phyloP scores from a whole-genome alignment of 2,329 filamentous ascomycete species.

The Penicillium sp. region DNA sequence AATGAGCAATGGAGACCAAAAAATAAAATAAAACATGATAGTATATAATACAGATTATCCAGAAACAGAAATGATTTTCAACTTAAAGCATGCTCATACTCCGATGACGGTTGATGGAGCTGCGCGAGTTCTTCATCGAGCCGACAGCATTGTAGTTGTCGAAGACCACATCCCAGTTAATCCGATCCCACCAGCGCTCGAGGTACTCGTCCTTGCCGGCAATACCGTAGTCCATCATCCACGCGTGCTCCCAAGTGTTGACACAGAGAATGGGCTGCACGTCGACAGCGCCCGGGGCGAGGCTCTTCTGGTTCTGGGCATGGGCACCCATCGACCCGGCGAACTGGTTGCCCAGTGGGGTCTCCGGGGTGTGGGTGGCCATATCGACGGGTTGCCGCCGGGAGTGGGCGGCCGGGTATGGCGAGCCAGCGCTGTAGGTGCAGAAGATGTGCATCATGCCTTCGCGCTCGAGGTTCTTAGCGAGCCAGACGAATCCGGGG shows the following conservation, averaged over 20 bases:
- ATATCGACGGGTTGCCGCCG: conserved; percentile 58
- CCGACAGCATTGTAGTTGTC: conserved; percentile 39
- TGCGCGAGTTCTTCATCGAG: conserved; percentile 22
- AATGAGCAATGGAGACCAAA: conserved; percentile 3
- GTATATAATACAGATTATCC: conserved; percentile 27
- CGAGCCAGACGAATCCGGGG: conserved; percentile 94
- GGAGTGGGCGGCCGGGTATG: conserved; percentile 81
- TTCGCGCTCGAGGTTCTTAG: conserved; percentile 53
- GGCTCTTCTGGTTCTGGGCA: conserved; percentile 31
- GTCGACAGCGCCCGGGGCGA: conserved; percentile 45
- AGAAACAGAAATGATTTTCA: conserved; percentile 16
- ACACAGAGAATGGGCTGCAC: conserved; percentile 80
- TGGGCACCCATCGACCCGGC: conserved; percentile 36
- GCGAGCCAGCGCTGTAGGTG: conserved; percentile 89
- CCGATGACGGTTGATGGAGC: conserved; percentile 18
- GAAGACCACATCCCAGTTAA: conserved; percentile 79
- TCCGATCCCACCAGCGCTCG: conserved; percentile 78
- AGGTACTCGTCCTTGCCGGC: conserved; percentile 73
- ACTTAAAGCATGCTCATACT: conserved; percentile 26
- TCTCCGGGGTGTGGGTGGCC: conserved; percentile 39
- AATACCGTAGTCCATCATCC: conserved; percentile 76
- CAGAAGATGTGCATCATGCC: conserved; percentile 65
- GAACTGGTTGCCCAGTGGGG: conserved; percentile 34
- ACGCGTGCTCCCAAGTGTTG: conserved; percentile 96
- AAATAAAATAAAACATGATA: conserved; percentile 19